Evolutionary conservation across 164 flowering plant genomes (phyloP).

Genomic region (Nymphaea thermarum): DNA sequence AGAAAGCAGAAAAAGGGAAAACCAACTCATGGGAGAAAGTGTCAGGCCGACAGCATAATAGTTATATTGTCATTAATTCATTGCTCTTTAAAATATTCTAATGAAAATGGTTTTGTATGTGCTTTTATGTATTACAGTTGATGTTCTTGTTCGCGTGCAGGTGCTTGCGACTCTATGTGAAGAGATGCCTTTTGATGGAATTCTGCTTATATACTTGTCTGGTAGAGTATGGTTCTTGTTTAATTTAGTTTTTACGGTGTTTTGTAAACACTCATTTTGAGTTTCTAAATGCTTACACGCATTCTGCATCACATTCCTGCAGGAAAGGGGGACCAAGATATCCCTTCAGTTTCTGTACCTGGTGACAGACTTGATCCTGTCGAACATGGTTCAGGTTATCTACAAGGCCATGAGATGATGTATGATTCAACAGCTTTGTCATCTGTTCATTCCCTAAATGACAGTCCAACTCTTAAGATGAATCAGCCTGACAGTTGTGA

Average conservation of each 20-base stretch:
- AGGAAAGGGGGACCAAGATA: constrained; percentile 31
- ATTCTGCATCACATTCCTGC: constrained; percentile 14
- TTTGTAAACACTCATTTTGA: background rate
- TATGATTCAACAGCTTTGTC: constrained; percentile 23
- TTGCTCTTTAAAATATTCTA: too few species aligned
- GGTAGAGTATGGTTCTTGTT: constrained; percentile 40
- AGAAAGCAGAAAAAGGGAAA: too few species aligned
- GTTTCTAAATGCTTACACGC: too few species aligned
- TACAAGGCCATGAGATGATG: constrained; percentile 25
- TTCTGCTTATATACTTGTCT: constrained; percentile 73
- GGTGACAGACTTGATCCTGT: constrained; percentile 10
- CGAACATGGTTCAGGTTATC: constrained; percentile 25
- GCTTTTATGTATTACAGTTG: background rate
- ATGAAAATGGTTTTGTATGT: background rate
- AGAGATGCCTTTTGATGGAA: constrained; percentile 80
- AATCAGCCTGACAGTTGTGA: constrained; percentile 8
- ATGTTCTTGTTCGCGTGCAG: constrained; percentile 19
- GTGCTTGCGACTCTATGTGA: constrained; percentile 77
- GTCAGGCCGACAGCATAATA: too few species aligned
- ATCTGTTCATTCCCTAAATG: constrained; percentile 17
- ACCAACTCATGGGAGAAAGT: too few species aligned
- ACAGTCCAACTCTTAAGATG: constrained; percentile 20
- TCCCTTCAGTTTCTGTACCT: constrained; percentile 23
- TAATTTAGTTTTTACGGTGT: background rate
- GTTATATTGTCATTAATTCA: too few species aligned